Conservation (phyloP, 768 basidiomycete genomes). For the Phlebiopsis flavidoalba region DNA sequence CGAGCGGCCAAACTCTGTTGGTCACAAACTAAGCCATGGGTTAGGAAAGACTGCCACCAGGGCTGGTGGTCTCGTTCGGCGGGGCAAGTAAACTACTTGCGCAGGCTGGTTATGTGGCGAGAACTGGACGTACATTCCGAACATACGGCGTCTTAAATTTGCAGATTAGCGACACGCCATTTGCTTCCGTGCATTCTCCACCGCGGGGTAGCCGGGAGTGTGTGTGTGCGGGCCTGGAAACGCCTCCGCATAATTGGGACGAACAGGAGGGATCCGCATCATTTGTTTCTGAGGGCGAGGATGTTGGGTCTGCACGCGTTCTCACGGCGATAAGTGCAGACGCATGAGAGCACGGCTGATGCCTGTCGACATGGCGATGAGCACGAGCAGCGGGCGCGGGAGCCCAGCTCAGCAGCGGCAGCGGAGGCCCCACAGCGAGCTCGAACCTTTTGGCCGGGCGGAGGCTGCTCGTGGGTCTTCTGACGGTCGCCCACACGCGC, state of each 20-base stretch:
- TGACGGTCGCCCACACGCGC: too few relatives aligned
- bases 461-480: too few relatives aligned
- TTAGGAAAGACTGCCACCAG: too few relatives aligned
- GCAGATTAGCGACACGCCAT: slow-evolving; percentile 1
- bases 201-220: not conserved
- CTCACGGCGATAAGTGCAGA: not conserved
- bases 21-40: too few relatives aligned
- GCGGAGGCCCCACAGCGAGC: too few relatives aligned
- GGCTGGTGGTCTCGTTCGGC: too few relatives aligned
- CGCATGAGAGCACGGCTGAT: not conserved
- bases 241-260: not conserved
- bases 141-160: not conserved
- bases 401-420: not conserved
- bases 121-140: not conserved
- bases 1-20: too few relatives aligned
- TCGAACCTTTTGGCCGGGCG: too few relatives aligned
- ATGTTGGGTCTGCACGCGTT: not conserved
- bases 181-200: slow-evolving; percentile 1
- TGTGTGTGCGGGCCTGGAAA: not conserved
- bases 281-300: not conserved
- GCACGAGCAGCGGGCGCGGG: not conserved
- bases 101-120: not conserved
- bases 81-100: too few relatives aligned
- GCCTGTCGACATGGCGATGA: slow-evolving; percentile 5
- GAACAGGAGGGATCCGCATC: not conserved